Base-by-base conservation (phyloP, 371 early-diverging fungal species). In the Mucor plumbeus region DNA sequence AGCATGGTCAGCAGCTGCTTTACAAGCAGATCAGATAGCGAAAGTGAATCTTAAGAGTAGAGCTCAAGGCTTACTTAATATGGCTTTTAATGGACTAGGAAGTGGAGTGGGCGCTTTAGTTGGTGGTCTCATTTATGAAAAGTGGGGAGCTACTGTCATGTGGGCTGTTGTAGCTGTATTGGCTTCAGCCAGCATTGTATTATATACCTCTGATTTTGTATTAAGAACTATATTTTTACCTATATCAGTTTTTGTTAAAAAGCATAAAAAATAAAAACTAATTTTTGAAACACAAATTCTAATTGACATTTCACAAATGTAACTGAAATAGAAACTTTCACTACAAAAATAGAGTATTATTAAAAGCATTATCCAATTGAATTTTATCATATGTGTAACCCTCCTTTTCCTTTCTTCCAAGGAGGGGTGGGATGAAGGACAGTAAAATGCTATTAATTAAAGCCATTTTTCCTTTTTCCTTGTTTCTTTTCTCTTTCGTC, bases 11-110 rank as follows among this genome's bases (percentile, higher is more conserved):
- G 77, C 80, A 10, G 75, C 67, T 9, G 77, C 74, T 2, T 59
- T 80, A 31, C 71, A 80, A 38, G 77, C 77, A 17, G 75, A 80
- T 64, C 64, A 50, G 7, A 67, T 77, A 21, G 80, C 80, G 1
- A 73, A 73, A 4, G 34, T 33, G 0, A 57, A 62, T 0, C 38
- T 77, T 13, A 76, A 73, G 50, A 69, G 68, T 10, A 70, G 73
- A 1, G 64, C 80, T 4, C 80, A 80, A 39, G 80, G 80, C 1
- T 26, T 80, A 36, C 31, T 80, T 10, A 77, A 75, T 34, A 72
- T 73, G 60, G 65, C 68, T 1, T 80, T 71, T 26, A 73, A 75
- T 60, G 80, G 80, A 4, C 21, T 80, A 19, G 79, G 79, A 8
- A 65, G 71, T 47, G 80, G 80, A 1, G 0, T 75, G 6, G 77